These are phyloP conservation scores for Tulasnella sp. DNA, from an alignment of 768 basidiomycete genomes.

Conservation along the genomic window DNA sequence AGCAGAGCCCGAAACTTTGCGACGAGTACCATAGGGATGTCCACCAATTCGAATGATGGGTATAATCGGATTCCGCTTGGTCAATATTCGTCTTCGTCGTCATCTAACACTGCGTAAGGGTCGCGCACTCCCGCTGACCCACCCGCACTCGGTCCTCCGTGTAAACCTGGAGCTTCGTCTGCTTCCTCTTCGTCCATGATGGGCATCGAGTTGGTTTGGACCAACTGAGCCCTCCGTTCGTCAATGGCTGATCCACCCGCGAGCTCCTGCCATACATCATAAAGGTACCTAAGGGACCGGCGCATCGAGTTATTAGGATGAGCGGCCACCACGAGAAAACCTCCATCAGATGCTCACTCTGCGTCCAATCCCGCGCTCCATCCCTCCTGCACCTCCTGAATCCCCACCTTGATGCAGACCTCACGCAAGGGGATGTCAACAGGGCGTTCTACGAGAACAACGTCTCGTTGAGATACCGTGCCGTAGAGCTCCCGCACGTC, in stretches of 20 bases:
- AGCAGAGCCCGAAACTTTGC: neutral
- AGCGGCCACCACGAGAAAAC: neutral
- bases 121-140: neutral
- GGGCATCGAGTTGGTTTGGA: neutral
- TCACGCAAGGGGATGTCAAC: slow-evolving; percentile 17
- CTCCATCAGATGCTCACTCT: slow-evolving; percentile 9
- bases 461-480: slow-evolving; percentile 11
- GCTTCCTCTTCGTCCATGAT: neutral
- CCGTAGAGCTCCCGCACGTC: slow-evolving; percentile 22
- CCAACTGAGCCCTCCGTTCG: slow-evolving; percentile 13
- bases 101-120: neutral
- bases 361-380: slow-evolving; percentile 26
- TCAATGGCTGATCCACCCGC: slow-evolving; percentile 22
- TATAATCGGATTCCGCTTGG: neutral
- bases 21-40: neutral
- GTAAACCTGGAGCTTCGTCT: neutral
- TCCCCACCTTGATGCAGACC: slow-evolving; percentile 15
- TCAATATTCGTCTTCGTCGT: neutral
- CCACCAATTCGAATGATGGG: no score
- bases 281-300: slow-evolving; percentile 8
- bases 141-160: neutral
- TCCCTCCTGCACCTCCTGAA: slow-evolving; percentile 15
- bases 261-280: slow-evolving; percentile 25
- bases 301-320: neutral
- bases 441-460: neutral